Percentiles rank a stretch among this genome's conserved stretches.
phyloP scores from a whole-genome alignment of 2,329 filamentous ascomycete genomes.

The Clonostachys sp. region DNA sequence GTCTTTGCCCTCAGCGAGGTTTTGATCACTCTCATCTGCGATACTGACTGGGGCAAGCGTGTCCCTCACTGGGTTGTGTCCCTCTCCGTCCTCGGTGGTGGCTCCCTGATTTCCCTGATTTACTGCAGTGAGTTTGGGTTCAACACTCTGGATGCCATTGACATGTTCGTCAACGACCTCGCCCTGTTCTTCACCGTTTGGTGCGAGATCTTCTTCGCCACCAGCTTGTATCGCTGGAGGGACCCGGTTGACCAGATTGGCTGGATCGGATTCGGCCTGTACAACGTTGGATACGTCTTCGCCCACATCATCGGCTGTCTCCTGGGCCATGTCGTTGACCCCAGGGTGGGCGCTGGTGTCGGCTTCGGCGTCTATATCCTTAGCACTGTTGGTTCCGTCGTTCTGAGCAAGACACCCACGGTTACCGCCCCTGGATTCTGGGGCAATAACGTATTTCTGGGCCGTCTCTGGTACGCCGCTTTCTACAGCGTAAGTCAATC shows the following conservation, averaged over 20 bases:
- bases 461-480: conserved; percentile 41
- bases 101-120: conserved; percentile 41
- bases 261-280: conserved; percentile 15
- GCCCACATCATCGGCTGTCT: conserved; percentile 38
- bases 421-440: conserved; percentile 31
- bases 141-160: conserved; percentile 44
- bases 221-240: conserved; percentile 42
- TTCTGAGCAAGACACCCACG: conserved; percentile 28
- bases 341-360: conserved; percentile 31
- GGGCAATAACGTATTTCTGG: conserved; percentile 24
- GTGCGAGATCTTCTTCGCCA: conserved; percentile 42
- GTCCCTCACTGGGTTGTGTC: conserved; percentile 32
- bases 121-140: conserved; percentile 53
- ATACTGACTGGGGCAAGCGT: conserved; percentile 30
- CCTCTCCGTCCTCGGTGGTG: conserved; percentile 35
- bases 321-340: conserved; percentile 32
- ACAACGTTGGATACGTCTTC: conserved; percentile 41
- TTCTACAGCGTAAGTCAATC: conserved; percentile 44
- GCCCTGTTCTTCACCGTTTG: conserved; percentile 46
- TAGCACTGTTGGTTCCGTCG: conserved; percentile 21
- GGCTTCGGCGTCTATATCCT: conserved; percentile 40
- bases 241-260: conserved; percentile 37
- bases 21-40: conserved; percentile 42
- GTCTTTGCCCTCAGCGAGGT: conserved; percentile 49
- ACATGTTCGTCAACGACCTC: conserved; percentile 47